Percentiles rank a stretch among this genome's conserved stretches.
These are phyloP conservation scores for Akanthomyces dipterigenus DNA, from an alignment of 2,329 filamentous ascomycete species.

Conservation along the genomic window DNA sequence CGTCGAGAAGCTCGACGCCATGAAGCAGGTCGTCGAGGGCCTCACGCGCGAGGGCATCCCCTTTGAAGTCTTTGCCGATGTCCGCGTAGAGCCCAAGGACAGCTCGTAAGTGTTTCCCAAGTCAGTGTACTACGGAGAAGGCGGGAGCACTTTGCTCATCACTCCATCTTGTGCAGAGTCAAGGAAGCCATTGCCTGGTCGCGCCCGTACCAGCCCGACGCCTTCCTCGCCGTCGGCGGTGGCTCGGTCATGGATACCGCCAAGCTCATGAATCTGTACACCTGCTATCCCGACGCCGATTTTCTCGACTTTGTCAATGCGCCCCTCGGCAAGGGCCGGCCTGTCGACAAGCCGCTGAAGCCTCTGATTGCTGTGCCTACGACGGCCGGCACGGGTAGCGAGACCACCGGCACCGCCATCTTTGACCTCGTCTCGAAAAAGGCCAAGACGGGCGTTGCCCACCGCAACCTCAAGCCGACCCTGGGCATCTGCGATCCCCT, in stretches of 20 bases:
- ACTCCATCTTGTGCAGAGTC: constrained; percentile 50
- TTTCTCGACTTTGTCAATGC: constrained; percentile 98
- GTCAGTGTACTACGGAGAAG: background rate
- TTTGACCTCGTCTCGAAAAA: constrained; percentile 87
- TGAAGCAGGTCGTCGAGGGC: constrained; percentile 81
- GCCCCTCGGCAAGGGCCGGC: constrained; percentile 78
- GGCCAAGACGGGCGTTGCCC: constrained; percentile 92
- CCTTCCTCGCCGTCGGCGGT: constrained; percentile 81
- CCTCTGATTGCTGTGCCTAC: constrained; percentile 80
- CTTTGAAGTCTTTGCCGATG: constrained; percentile 74
- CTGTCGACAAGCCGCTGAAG: constrained; percentile 62
- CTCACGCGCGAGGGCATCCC: constrained; percentile 70
- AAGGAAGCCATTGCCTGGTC: constrained; percentile 84
- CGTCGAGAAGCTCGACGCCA: constrained; percentile 75
- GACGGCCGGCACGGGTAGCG: constrained; percentile 78
- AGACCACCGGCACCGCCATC: constrained; percentile 96
- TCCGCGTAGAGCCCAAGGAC: constrained; percentile 88
- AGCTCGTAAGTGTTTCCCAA: constrained; percentile 57
- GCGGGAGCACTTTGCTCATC: background rate
- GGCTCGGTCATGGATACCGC: constrained; percentile 97
- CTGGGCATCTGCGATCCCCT: constrained; percentile 79
- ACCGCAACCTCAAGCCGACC: constrained; percentile 91
- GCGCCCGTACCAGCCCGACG: constrained; percentile 74
- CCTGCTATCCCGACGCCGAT: constrained; percentile 80
- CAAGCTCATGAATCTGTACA: constrained; percentile 97